Conservation (phyloP, 192 early-diverging fungal genomes). For the Obelidium mucronatum region DNA sequence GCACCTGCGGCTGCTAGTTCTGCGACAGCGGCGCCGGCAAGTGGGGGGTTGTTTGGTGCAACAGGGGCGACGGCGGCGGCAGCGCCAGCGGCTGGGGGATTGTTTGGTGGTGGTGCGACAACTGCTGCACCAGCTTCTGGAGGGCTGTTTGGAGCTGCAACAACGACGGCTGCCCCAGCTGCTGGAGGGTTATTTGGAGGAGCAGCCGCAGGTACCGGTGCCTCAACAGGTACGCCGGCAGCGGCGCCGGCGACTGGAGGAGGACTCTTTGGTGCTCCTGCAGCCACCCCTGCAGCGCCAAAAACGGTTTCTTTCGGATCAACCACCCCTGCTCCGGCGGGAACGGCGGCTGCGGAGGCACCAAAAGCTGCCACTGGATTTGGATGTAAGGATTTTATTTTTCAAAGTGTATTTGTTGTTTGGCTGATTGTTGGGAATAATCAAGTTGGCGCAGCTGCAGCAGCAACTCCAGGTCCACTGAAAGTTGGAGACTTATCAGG, state of each 20-base stretch:
- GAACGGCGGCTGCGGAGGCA: slow-evolving; percentile 34
- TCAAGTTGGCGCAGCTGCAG: slow-evolving; percentile 39
- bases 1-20: slow-evolving; percentile 16
- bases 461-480: slow-evolving; percentile 43
- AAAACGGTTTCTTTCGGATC: slow-evolving; percentile 15
- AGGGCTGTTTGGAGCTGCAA: background rate
- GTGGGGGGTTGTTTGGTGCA: slow-evolving; percentile 6
- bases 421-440: background rate
- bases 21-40: background rate
- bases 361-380: slow-evolving; percentile 41
- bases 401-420: slow-evolving; percentile 1
- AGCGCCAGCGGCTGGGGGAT: slow-evolving; percentile 19
- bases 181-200: slow-evolving; percentile 23
- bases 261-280: slow-evolving; percentile 24
- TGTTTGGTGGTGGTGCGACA: slow-evolving; percentile 23
- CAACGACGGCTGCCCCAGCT: slow-evolving; percentile 33
- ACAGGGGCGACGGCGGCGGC: background rate
- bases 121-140: slow-evolving; percentile 16
- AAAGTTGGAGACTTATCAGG: slow-evolving; percentile 37
- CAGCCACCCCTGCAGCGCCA: slow-evolving; percentile 41
- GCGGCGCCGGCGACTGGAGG: slow-evolving; percentile 17
- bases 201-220: slow-evolving; percentile 4
- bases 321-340: slow-evolving; percentile 21
- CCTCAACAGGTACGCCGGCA: slow-evolving; percentile 8
- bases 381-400: slow-evolving; percentile 2